Base-by-base conservation (phyloP, 768 basidiomycete species). In the Trametes coccinea region DNA sequence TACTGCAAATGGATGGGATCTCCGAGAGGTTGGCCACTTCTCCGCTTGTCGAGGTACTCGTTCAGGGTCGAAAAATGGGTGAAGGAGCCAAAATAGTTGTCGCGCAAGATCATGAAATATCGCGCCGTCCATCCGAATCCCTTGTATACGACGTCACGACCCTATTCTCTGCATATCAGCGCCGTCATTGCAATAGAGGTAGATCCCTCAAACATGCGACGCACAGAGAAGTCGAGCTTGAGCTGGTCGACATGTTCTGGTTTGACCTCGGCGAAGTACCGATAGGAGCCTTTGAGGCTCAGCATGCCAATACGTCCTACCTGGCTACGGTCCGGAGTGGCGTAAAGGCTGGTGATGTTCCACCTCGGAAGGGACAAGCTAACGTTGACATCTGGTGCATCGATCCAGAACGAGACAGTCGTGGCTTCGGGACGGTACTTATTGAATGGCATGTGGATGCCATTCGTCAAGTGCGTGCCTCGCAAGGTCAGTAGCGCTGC, bases 71-170 rank as follows among this genome's bases (percentile, higher is more conserved):
- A 87, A 68, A 95, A 98, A 66, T 96, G 91, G 2, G 94, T 97
- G 74, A 97, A 98, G 4, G 85, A 82, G 10, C 96, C 96, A 52
- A 98, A 86, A 74, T 98, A 98, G 74, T 98, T 98, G 69, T 96
- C 93, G 48, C 90, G 86, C 60, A 97, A 70, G 43, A 89, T 85
- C 86, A 98, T 90, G 65, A 96, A 81, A 69, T 93, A 88, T 40
- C 95, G 86, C 61, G 95, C 83, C 2, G 87, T 86, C 95, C 95
- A 97, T 27, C 94, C 95, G 54, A 93, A 76, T 1, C 80, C 78
- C 71, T 89, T 90, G 75, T 88, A 89, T 8, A 83, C 76, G 37
- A 86, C 70, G 37, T 85, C 80, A 6, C 74, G 68, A 0, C 76
- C 69, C 90, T 92, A 62, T 6, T 37, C 6, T 11, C 6, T 6